Evolutionary conservation across 805 yeast species (phyloP).

Genomic region (Cyberlindnera xishuangbannaensis): DNA sequence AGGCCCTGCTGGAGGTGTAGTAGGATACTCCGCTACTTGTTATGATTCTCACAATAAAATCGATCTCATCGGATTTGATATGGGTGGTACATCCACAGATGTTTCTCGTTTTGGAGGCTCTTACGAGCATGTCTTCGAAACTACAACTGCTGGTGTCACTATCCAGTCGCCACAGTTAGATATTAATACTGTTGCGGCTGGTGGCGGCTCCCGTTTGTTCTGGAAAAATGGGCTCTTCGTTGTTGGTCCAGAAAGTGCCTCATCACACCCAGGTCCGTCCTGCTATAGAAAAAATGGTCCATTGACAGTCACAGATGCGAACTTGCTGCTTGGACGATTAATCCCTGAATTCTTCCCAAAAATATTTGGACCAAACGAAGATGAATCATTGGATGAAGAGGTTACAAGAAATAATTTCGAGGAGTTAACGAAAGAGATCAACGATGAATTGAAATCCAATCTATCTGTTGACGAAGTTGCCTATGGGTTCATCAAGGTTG

Average conservation of each 20-base stretch:
- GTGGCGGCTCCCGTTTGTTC: conserved; percentile 31
- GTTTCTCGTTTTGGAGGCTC: conserved; percentile 31
- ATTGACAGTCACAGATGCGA: conserved; percentile 42
- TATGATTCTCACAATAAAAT: conserved; percentile 45
- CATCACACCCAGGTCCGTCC: conserved; percentile 45
- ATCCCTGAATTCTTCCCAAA: conserved; percentile 37
- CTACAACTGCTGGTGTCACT: conserved; percentile 34
- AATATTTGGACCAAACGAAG: conserved; percentile 41
- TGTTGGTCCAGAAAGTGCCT: conserved; percentile 44
- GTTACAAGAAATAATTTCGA: conserved; percentile 42
- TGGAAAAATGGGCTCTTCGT: conserved; percentile 33
- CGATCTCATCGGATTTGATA: conserved; percentile 74
- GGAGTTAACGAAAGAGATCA: conserved; percentile 51
- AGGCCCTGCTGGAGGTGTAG: conserved; percentile 98
- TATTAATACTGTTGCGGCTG: conserved; percentile 34
- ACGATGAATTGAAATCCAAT: conserved; percentile 32
- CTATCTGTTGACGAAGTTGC: conserved; percentile 68
- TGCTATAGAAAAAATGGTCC: conserved; percentile 45
- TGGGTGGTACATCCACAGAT: conserved; percentile 39
- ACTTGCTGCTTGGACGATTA: conserved; percentile 37
- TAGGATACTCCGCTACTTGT: conserved; percentile 85
- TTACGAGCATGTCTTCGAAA: conserved; percentile 27
- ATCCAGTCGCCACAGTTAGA: conserved; percentile 36
- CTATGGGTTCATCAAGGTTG: conserved; percentile 73
- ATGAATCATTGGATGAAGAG: conserved; percentile 31